These are phyloP conservation scores for Candolleomyces aberdarensis DNA, from an alignment of 768 basidiomycete species.

Conservation along the genomic window DNA sequence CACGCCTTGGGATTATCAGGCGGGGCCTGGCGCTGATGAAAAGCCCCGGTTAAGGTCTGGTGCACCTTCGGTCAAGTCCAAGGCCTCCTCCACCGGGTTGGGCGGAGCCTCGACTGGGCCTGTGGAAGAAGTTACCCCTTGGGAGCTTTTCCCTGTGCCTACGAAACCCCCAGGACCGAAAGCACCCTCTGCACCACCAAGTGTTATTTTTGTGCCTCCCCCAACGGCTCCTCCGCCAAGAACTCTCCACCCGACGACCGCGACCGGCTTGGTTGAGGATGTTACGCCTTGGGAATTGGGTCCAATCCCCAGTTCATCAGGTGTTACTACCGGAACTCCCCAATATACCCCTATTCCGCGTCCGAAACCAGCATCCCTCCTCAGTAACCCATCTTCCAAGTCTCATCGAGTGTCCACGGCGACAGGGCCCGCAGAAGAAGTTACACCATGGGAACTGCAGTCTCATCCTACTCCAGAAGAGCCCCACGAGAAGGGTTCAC, in stretches of 20 bases:
- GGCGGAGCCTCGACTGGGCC: slow-evolving; percentile 18
- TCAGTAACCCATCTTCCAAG: slow-evolving; percentile 5
- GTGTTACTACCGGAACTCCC: not conserved
- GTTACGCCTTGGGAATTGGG: slow-evolving; percentile 22
- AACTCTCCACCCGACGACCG: slow-evolving; percentile 4
- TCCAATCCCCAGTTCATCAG: slow-evolving; percentile 8
- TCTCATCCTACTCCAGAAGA: slow-evolving; percentile 6
- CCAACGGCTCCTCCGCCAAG: slow-evolving; percentile 2
- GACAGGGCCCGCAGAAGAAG: slow-evolving; percentile 25
- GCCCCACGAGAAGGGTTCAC: slow-evolving; percentile 2
- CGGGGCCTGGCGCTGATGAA: not conserved
- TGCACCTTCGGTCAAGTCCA: slow-evolving; percentile 13
- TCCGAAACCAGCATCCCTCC: slow-evolving; percentile 5
- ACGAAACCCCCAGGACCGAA: not conserved
- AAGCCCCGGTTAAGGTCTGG: slow-evolving; percentile 5
- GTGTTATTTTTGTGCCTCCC: not conserved
- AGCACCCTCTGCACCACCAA: not conserved
- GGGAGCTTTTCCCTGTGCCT: slow-evolving; percentile 32
- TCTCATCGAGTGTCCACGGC: slow-evolving; percentile 9
- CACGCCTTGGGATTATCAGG: slow-evolving; percentile 13
- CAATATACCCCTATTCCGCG: slow-evolving; percentile 5
- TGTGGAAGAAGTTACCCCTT: slow-evolving; percentile 28
- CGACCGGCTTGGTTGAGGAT: slow-evolving; percentile 15
- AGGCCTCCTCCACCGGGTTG: slow-evolving; percentile 12
- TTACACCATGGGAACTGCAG: slow-evolving; percentile 28